Evolutionary conservation across 225 moss, liverwort and hornwort genomes (phyloP).

Genomic region (Straminergon stramineum): DNA sequence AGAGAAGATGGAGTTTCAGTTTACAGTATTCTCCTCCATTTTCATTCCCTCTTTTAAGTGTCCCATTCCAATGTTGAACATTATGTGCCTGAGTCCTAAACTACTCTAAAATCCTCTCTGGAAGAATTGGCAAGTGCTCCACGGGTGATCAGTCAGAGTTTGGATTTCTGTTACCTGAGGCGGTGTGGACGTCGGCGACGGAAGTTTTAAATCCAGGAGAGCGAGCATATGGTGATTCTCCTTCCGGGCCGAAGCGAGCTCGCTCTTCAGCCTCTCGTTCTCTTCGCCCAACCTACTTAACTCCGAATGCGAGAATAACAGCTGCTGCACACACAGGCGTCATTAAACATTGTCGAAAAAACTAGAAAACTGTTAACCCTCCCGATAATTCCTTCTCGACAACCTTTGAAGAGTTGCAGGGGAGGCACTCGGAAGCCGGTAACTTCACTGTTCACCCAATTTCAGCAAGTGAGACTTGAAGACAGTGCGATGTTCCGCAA

Average conservation of each 20-base stretch:
- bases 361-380: not conserved
- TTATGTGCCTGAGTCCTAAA: not conserved
- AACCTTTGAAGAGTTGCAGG: not conserved
- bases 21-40: not conserved
- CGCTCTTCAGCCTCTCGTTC: conserved; percentile 11
- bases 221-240: conserved; percentile 5
- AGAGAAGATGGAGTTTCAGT: not conserved
- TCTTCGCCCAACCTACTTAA: conserved; percentile 7
- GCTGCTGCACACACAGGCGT: not conserved
- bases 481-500: not conserved
- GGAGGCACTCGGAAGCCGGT: not conserved
- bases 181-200: not conserved
- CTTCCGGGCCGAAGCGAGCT: conserved; percentile 16
- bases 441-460: not conserved
- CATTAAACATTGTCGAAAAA: not conserved
- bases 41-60: not conserved
- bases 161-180: not conserved
- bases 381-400: not conserved
- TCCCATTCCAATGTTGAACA: not conserved
- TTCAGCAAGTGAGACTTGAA: not conserved
- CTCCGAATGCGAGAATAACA: conserved; percentile 1
- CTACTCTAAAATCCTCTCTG: not conserved
- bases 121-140: not conserved
- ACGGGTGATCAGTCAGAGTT: not conserved
- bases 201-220: not conserved